These are phyloP conservation scores for Leccinum fibrillosum DNA, from an alignment of 768 basidiomycete species.

Conservation along the genomic window DNA sequence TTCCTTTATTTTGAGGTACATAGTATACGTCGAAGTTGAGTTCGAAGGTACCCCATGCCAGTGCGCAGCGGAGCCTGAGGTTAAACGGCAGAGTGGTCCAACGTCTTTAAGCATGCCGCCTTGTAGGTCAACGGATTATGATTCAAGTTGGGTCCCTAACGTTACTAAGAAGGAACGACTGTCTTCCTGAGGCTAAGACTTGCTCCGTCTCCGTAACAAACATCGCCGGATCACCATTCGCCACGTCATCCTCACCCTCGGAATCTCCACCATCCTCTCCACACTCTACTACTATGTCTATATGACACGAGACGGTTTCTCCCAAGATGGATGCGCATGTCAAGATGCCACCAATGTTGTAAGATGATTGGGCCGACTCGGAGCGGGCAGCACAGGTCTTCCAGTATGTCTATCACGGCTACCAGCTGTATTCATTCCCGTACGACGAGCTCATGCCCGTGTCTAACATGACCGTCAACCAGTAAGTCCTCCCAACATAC, in stretches of 20 bases:
- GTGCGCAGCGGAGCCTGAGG: no score
- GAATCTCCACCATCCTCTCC: conserved; percentile 6
- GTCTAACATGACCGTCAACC: conserved; percentile 42
- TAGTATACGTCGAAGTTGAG: no score
- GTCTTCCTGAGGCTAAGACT: no score
- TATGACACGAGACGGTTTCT: conserved; percentile 1
- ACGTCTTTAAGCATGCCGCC: no score
- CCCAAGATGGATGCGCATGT: neutral
- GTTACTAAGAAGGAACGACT: no score
- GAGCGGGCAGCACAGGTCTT: conserved; percentile 57
- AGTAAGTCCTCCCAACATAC: conserved; percentile 38
- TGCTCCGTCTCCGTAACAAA: neutral
- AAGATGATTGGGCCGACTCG: conserved; percentile 37
- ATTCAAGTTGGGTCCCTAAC: no score
- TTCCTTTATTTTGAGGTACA: no score
- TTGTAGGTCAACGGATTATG: no score
- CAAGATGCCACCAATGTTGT: conserved; percentile 10
- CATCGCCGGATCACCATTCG: conserved; percentile 9
- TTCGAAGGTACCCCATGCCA: no score
- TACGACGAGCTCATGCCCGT: conserved; percentile 62
- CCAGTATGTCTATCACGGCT: conserved; percentile 63
- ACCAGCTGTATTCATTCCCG: conserved; percentile 58
- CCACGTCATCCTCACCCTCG: conserved; percentile 16
- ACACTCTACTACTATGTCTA: conserved; percentile 16
- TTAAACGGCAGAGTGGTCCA: no score